Base-by-base conservation (phyloP, 306 rosid species). In the Inga leiocalycina region DNA sequence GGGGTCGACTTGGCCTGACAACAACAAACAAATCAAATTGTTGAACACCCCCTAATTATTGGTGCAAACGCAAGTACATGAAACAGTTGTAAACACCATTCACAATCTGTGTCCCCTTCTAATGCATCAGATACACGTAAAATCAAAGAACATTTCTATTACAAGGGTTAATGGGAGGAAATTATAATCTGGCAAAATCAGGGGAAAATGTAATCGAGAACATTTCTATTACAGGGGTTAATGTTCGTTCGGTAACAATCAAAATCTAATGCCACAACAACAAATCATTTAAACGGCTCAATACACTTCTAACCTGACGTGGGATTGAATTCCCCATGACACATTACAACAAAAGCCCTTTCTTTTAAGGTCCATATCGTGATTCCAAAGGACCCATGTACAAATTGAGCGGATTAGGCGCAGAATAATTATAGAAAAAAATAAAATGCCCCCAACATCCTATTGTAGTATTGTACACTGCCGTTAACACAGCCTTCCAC, bases 361-460 rank as follows among this genome's bases (percentile, higher is more conserved):
- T 84, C 88, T 85, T 83, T 71, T 71, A 74, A 76, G 71, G 89
- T 89, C 86, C 85, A 85, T 79, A 76, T 86, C 77, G 74, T 83
- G 85, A 87, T 84, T 83, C 81, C 90, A 87, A 85, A 78, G 84
- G 85, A 86, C 57, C 87, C 82, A 78, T 83, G 72, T 86, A 87
- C 83, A 84, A 89, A 73, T 39, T 82, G 82, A 84, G 84, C 81
- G 83, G 86, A 81, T 85, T 88, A 80, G 74, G 80, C 75, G 79
- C 79, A 86, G 56, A 77, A 15, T 32, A 77, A 57, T 66, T 73
- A 67, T 72, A 34, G n/a, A 34, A 66, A 81, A 48, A 37, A 41
- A 76, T 78, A 10, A 51, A 82, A 85, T 83, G 86, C 93, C 90
- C 88, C 86, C 67, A 51, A 80, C 76, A 66, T 74, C 80, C 74